phyloP scores from a whole-genome alignment of 1,139 yeast species.

The Meyerozyma guilliermondii region DNA sequence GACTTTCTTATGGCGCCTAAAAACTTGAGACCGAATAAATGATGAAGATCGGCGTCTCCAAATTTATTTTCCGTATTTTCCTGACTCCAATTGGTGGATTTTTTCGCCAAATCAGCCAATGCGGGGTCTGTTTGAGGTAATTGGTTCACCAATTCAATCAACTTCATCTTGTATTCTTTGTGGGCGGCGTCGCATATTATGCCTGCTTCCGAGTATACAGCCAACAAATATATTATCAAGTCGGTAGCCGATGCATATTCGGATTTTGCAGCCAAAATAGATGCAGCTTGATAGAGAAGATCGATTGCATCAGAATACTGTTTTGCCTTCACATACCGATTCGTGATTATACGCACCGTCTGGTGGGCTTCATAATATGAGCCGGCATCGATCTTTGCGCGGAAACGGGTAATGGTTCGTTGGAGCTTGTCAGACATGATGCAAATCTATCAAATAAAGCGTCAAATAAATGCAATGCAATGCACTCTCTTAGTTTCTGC shows the following conservation, averaged over 20 bases:
- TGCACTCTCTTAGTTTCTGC: no score
- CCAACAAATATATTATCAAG: slow-evolving; percentile 66
- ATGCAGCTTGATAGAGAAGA: slow-evolving; percentile 64
- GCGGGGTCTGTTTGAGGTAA: slow-evolving; percentile 66
- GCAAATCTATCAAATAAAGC: not conserved
- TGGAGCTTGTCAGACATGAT: slow-evolving; percentile 2
- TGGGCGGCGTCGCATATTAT: slow-evolving; percentile 27
- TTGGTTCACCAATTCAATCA: slow-evolving; percentile 35
- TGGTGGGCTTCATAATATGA: slow-evolving; percentile 95
- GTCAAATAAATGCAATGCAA: not conserved
- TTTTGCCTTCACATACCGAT: slow-evolving; percentile 69
- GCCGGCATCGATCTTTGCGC: slow-evolving; percentile 56
- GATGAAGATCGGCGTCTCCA: slow-evolving; percentile 76
- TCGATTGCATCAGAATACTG: slow-evolving; percentile 70
- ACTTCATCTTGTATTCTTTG: slow-evolving; percentile 33
- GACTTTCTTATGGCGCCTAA: slow-evolving; percentile 26
- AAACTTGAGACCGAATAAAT: slow-evolving; percentile 66
- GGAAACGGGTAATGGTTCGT: not conserved
- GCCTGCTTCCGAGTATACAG: slow-evolving; percentile 53
- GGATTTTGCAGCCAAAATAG: slow-evolving; percentile 58
- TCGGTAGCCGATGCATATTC: slow-evolving; percentile 83
- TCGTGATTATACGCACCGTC: slow-evolving; percentile 81
- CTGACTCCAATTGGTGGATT: slow-evolving; percentile 60
- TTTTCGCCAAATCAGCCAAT: slow-evolving; percentile 60
- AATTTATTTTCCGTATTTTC: slow-evolving; percentile 43